Evolutionary conservation across 345 rosid species (phyloP), one percentile per base, ranked within the genome.

Genomic region (Barbarea vulgaris): DNA sequence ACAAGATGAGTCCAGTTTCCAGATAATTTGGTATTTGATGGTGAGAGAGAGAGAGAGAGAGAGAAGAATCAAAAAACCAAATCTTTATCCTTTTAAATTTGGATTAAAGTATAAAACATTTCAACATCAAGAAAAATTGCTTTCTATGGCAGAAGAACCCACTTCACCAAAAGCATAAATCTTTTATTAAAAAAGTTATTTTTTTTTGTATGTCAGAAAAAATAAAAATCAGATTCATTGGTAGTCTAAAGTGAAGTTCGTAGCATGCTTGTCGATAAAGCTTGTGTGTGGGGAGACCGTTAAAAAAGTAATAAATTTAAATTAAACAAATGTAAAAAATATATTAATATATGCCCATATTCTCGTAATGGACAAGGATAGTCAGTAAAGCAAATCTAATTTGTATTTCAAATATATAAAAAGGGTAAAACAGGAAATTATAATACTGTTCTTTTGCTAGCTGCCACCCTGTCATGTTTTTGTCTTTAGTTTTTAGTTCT

Each of bases 261-360:
- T 67, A 78, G 90, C 89, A 84, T 79, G 91, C 88, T 82, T 87
- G 89, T 80, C 91, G 62, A 72, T 72, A 78, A 72, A 72, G 77
- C 64, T 66, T 59, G 30, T 72, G 52, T 72, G 81, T 66, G 81
- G 73, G 69, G 72, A 77, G 81, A 59, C 77, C 72, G 63, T 71
- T 77, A 56, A 77, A 71, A 77, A 70, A 77, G 81, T 78, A 75
- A 87, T 39, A 81, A 78, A 34, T 9, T 44, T 31, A 13, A 17
- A 24, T 28, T 21, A 25, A 54, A 58, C 33, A 36, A 42, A 14
- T 59, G 47, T 27, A 9, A 51, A 55, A 47, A 17, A 14, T 3
- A 59, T 46, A 76, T 17, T 24, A 27, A 34, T 69, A 69, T 64
- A 19, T 71, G 30, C 77, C 72, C 72, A 77, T 77, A 65, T 18